These are phyloP conservation scores for Tuber calosporum DNA, from an alignment of 495 filamentous ascomycete genomes.

Conservation along the genomic window DNA sequence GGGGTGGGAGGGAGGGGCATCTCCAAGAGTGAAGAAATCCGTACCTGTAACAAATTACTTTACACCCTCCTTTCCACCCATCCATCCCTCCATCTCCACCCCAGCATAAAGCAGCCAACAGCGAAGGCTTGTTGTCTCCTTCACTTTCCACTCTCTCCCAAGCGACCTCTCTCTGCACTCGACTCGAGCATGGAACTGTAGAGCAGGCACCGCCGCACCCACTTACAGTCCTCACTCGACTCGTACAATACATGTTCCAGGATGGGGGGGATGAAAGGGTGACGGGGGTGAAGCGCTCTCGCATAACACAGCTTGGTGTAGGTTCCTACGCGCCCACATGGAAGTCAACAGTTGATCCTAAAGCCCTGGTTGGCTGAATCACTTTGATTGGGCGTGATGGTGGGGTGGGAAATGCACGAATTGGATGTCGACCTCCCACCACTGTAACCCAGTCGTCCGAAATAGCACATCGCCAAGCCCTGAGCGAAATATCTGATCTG, in stretches of 20 bases:
- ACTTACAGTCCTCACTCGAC: not conserved
- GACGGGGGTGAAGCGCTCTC: constrained; percentile 1
- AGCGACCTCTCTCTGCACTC: not conserved
- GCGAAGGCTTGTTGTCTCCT: not conserved
- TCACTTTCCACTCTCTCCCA: not conserved
- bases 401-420: constrained; percentile 1
- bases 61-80: too few species aligned
- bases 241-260: not conserved
- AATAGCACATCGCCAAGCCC: constrained; percentile 2
- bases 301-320: not conserved
- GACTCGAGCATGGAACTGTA: too few species aligned
- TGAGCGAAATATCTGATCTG: not conserved
- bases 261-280: not conserved
- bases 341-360: not conserved
- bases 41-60: not conserved
- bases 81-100: constrained; percentile 9
- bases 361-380: not conserved
- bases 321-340: not conserved
- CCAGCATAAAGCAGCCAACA: not conserved
- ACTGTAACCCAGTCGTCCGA: not conserved
- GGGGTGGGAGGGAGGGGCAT: not conserved
- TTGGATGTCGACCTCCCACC: not conserved
- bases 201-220: not conserved
- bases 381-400: not conserved
- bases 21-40: not conserved